Evolutionary conservation across 352 stramenopile genomes (phyloP), one percentile per base, ranked within the genome.

Genomic region (Phytophthora tentaculata): DNA sequence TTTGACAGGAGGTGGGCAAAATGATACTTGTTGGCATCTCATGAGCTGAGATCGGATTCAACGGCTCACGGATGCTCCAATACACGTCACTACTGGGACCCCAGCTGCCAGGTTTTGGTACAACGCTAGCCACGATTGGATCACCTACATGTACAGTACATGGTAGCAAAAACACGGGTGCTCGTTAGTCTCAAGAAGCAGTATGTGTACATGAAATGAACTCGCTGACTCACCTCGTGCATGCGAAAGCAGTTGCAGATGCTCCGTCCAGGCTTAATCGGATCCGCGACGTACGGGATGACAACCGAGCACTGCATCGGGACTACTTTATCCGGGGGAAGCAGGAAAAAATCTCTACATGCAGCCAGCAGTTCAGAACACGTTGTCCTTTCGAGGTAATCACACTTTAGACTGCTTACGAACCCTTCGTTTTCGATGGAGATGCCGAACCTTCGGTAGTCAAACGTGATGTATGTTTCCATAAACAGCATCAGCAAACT

Each of bases 241-340:
- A 96, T 93, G 22, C 86, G 84, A 57, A 94, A 96, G 44, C 83
- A 86, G 63, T 91, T 94, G 57, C 86, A 88, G 51, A 96, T 90
- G 64, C 70, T 90, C 58, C 83, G 76, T 24, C 74, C 79, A 26
- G 71, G 64, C 37, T 85, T 84, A 55, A 96, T 89, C 10, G 88
- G 88, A 69, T 96, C 88, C 16, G 80, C 62, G 45, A 96, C 90
- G 65, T 82, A 91, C 7, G 86, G 83, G 5, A 79, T 77, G 13
- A 92, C 74, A 39, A 80, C 72, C 0, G 76, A 60, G 17, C 74
- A 77, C 24, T 77, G 65, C 22, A 80, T 69, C 14, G 76, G 26
- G 2, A 51, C 37, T 8, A 77, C 52, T 67, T 85, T 82, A n/a
- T 90, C 81, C 2, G 67, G 43, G 0, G 79, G 73, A 35, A 96